A percentile compares a stretch with the other conserved stretches of the same genome.
phyloP scores from a whole-genome alignment of 192 early-diverging fungal genomes.

The Coemansia sp. region DNA sequence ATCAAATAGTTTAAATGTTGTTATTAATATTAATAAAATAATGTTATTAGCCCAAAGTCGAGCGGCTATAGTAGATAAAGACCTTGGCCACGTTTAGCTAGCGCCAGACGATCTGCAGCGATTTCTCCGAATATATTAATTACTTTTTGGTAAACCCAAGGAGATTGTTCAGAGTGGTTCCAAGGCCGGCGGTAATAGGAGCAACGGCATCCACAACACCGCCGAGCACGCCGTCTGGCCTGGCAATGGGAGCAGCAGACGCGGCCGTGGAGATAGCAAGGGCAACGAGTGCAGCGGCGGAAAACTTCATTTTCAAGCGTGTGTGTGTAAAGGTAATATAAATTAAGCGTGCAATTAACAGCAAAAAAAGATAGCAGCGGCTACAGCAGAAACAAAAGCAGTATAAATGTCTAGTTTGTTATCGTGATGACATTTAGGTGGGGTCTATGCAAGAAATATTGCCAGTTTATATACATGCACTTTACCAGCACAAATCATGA shows the following conservation, averaged over 20 bases:
- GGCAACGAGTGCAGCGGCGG: background rate
- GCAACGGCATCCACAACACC: slow-evolving; percentile 25
- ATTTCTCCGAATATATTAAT: background rate
- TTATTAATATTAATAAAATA: too few relatives aligned
- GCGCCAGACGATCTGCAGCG: background rate
- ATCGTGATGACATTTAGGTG: too few relatives aligned
- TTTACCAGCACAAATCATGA: too few relatives aligned
- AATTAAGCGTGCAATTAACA: background rate
- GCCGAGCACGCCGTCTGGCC: slow-evolving; percentile 8
- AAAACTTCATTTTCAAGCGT: background rate
- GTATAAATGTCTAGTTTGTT: too few relatives aligned
- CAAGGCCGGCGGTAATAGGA: slow-evolving; percentile 20
- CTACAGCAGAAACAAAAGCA: too few relatives aligned
- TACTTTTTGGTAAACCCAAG: slow-evolving; percentile 3
- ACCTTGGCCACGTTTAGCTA: too few relatives aligned
- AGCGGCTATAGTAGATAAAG: too few relatives aligned
- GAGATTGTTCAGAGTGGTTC: slow-evolving; percentile 9
- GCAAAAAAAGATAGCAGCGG: background rate
- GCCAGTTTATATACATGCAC: too few relatives aligned
- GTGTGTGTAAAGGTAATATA: background rate
- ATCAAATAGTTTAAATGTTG: background rate
- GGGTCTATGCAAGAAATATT: too few relatives aligned
- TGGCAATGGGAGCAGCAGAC: slow-evolving; percentile 6
- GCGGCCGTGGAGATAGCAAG: slow-evolving; percentile 3
- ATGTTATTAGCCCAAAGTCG: too few relatives aligned